Conservation (phyloP, 257 asterid species). For the Lavandula angustifolia region DNA sequence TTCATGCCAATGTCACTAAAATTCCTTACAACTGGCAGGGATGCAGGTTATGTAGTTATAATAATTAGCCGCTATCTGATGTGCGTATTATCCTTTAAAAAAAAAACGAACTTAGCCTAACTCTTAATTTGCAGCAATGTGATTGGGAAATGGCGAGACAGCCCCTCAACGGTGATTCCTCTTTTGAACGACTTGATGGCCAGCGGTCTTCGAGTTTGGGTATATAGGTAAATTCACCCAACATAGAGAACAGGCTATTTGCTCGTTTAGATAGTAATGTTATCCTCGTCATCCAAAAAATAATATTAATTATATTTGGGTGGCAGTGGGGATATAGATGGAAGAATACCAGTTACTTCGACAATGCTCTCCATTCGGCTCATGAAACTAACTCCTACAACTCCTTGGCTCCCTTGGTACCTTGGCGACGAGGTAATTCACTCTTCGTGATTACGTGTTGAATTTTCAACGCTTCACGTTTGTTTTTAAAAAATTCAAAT, state of each 20-base stretch:
- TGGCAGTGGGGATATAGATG: conserved; percentile 77
- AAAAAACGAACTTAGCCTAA: no score
- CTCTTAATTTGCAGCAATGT: conserved; percentile 43
- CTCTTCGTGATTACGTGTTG: neutral
- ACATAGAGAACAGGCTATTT: no score
- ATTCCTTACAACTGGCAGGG: conserved; percentile 55
- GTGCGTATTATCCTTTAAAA: no score
- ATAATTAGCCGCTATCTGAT: no score
- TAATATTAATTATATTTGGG: no score
- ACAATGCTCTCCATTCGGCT: conserved; percentile 48
- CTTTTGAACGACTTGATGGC: conserved; percentile 53
- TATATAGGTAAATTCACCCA: conserved; percentile 48
- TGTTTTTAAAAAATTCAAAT: no score
- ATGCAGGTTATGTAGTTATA: conserved; percentile 63
- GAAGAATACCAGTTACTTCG: conserved; percentile 69
- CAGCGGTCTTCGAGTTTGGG: conserved; percentile 66
- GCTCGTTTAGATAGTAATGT: no score
- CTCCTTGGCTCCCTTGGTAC: conserved; percentile 70
- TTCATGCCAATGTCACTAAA: conserved; percentile 77
- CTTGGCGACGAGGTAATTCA: conserved; percentile 45
- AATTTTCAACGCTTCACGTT: no score
- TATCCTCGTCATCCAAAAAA: no score
- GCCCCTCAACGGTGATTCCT: conserved; percentile 59
- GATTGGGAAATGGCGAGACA: conserved; percentile 53
- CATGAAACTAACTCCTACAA: conserved; percentile 47